A percentile compares a stretch with the other conserved stretches of the same genome.
Evolutionary conservation across 768 basidiomycete species (phyloP).

Genomic region (Saitozyma sp.): DNA sequence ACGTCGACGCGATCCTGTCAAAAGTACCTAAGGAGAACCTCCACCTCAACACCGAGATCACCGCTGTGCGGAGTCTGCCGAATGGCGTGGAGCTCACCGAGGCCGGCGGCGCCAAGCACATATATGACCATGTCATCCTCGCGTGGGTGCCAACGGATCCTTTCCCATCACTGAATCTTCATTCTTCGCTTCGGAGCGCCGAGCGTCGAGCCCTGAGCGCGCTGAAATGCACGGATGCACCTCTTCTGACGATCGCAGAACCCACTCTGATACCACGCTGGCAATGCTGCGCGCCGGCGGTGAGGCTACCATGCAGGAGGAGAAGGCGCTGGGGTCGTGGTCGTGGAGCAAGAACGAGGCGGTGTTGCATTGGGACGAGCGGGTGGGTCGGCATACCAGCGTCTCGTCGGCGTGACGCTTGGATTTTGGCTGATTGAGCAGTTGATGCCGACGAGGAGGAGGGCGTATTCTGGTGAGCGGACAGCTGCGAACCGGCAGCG

Average conservation of each 20-base stretch:
- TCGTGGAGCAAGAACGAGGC: conserved; percentile 69
- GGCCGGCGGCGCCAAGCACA: conserved; percentile 55
- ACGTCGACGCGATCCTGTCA: conserved; percentile 65
- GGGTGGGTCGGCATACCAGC: conserved; percentile 62
- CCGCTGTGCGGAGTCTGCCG: conserved; percentile 51
- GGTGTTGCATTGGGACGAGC: conserved; percentile 65
- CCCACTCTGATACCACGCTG: conserved; percentile 67
- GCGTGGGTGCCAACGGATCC: conserved; percentile 55
- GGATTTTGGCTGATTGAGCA: conserved; percentile 54
- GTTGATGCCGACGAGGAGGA: conserved; percentile 66
- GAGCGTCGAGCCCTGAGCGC: too few species aligned
- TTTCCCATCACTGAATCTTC: background rate
- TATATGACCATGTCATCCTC: conserved; percentile 71
- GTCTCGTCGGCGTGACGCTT: conserved; percentile 65
- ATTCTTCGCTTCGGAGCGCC: too few species aligned
- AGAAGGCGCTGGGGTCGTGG: conserved; percentile 62
- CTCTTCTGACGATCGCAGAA: conserved; percentile 14
- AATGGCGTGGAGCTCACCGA: conserved; percentile 58
- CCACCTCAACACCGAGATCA: conserved; percentile 64
- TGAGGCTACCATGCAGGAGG: conserved; percentile 60
- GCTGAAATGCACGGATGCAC: background rate
- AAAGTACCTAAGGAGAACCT: conserved; percentile 60
- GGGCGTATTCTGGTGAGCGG: conserved; percentile 63
- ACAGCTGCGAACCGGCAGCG: too few species aligned
- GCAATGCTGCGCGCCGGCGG: conserved; percentile 56